phyloP scores from a whole-genome alignment of 2,329 filamentous ascomycete species.

The Cercospora janseana region DNA sequence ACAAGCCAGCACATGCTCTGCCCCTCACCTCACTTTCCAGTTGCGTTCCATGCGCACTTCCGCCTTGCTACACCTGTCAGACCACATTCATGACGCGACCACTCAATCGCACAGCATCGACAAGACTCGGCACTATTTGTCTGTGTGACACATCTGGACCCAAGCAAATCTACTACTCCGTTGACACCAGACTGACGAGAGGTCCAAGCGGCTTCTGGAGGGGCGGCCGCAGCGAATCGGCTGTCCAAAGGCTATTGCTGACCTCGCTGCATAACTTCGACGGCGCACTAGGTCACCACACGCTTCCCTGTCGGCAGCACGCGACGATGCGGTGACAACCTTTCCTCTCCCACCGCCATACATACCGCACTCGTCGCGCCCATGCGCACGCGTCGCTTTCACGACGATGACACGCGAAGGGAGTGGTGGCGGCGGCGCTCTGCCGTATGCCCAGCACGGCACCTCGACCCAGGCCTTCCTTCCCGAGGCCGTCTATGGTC shows the following conservation, averaged over 20 bases:
- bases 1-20: too few species aligned
- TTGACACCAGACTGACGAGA: too few species aligned
- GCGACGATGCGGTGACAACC: conserved; percentile 1
- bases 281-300: neutral
- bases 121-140: too few species aligned
- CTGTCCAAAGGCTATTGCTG: conserved; percentile 3
- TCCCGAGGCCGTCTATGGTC: conserved; percentile 22
- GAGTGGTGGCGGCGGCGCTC: conserved; percentile 7
- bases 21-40: too few species aligned
- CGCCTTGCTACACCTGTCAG: too few species aligned
- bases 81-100: too few species aligned
- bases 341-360: neutral
- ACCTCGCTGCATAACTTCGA: neutral
- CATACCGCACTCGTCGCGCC: conserved; percentile 3
- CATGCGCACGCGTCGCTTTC: conserved; percentile 11
- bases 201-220: conserved; percentile 6
- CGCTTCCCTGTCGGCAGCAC: neutral
- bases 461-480: conserved; percentile 5
- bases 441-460: neutral
- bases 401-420: conserved; percentile 14
- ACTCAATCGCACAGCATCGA: too few species aligned
- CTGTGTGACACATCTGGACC: too few species aligned
- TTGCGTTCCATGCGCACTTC: too few species aligned
- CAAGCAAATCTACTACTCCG: too few species aligned
- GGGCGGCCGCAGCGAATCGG: conserved; percentile 2